Conservation (phyloP, 2,329 filamentous ascomycete species). For the Graphiopsis chlorocephala region DNA sequence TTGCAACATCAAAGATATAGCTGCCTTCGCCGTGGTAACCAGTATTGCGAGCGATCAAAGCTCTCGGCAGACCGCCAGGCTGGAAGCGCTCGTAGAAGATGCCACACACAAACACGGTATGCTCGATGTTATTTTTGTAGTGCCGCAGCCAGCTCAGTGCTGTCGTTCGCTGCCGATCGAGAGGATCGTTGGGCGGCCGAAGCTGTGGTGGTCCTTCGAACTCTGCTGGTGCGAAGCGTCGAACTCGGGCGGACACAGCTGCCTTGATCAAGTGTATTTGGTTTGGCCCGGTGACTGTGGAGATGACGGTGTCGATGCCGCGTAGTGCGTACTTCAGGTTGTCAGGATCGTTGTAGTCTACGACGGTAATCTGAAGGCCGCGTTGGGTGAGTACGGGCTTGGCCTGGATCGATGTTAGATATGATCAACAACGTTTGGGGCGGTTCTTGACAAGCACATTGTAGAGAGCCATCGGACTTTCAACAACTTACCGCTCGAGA, state of each 20-base stretch:
- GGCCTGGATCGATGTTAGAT: conserved; percentile 40
- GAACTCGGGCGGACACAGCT: conserved; percentile 62
- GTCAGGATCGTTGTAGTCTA: conserved; percentile 62
- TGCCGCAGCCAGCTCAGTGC: conserved; percentile 57
- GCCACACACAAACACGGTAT: conserved; percentile 70
- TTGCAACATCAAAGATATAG: conserved; percentile 63
- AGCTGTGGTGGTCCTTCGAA: conserved; percentile 65
- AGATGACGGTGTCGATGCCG: conserved; percentile 72
- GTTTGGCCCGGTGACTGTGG: conserved; percentile 64
- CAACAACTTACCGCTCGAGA: conserved; percentile 57
- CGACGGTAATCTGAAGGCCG: conserved; percentile 64
- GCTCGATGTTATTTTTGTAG: conserved; percentile 59
- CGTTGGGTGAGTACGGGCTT: conserved; percentile 54
- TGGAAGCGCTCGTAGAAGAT: conserved; percentile 74
- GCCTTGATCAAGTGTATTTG: conserved; percentile 73
- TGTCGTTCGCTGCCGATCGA: conserved; percentile 60
- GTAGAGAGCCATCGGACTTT: background rate
- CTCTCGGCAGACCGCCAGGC: conserved; percentile 60
- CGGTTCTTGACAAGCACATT: background rate
- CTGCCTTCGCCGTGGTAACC: conserved; percentile 58
- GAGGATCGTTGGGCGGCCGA: conserved; percentile 55
- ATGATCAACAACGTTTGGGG: background rate
- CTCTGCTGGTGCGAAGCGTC: conserved; percentile 70
- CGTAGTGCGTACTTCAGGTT: conserved; percentile 64
- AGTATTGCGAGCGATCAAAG: conserved; percentile 58